phyloP scores from a whole-genome alignment of 805 yeast species.

The Candida golubevii region DNA sequence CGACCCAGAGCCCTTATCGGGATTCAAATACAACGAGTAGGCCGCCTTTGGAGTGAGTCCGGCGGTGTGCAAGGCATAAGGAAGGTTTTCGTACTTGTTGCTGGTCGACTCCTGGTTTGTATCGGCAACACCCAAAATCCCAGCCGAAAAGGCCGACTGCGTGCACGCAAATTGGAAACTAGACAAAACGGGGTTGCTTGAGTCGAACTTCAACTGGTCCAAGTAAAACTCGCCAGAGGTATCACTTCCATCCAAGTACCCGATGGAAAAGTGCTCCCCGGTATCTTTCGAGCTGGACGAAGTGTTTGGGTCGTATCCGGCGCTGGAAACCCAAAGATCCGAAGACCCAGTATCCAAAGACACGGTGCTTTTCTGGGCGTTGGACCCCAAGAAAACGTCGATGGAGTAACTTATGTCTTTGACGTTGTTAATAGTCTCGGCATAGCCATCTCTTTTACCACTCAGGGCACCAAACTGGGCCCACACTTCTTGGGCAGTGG shows the following conservation, averaged over 20 bases:
- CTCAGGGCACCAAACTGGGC: not conserved
- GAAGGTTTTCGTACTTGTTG: slow-evolving; percentile 45
- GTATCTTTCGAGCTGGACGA: slow-evolving; percentile 6
- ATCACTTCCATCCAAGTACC: slow-evolving; percentile 6
- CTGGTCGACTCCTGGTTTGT: slow-evolving; percentile 5
- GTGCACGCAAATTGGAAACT: slow-evolving; percentile 13
- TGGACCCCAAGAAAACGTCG: slow-evolving; percentile 22
- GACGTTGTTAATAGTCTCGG: slow-evolving; percentile 5
- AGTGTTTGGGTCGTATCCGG: slow-evolving; percentile 3
- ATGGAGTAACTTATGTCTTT: slow-evolving; percentile 10
- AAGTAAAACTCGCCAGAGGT: slow-evolving; percentile 8
- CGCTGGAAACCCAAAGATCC: slow-evolving; percentile 33
- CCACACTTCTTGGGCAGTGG: slow-evolving; percentile 3
- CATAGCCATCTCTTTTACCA: slow-evolving; percentile 5
- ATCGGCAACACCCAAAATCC: slow-evolving; percentile 11
- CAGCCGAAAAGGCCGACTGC: not conserved
- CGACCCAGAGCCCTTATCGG: slow-evolving; percentile 26
- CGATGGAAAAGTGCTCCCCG: slow-evolving; percentile 5
- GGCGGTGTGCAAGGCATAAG: slow-evolving; percentile 51
- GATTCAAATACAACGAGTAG: slow-evolving; percentile 60
- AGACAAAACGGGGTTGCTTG: slow-evolving; percentile 1
- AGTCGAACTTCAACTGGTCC: slow-evolving; percentile 7
- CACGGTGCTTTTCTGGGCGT: slow-evolving; percentile 25
- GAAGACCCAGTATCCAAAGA: slow-evolving; percentile 41
- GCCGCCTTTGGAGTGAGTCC: slow-evolving; percentile 53